These are phyloP conservation scores for Eucalyptus marginata DNA, from an alignment of 345 rosid species.

Conservation along the genomic window DNA sequence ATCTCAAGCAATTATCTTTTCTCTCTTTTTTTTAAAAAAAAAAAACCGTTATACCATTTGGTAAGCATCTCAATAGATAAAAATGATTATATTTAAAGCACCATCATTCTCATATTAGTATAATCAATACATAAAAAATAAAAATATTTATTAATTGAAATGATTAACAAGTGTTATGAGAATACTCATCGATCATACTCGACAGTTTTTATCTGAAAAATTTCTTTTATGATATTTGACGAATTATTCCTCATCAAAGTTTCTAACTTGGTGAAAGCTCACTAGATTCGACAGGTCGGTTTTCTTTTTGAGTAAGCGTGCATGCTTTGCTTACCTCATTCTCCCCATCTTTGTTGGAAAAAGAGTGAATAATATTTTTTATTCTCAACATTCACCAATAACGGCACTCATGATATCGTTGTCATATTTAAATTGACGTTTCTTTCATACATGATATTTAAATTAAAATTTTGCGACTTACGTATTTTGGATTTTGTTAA, in stretches of 20 bases:
- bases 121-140: background rate
- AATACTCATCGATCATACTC: background rate
- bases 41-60: background rate
- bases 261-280: background rate
- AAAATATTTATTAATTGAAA: background rate
- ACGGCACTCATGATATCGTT: background rate
- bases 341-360: background rate
- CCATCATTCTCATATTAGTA: background rate
- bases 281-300: rapidly evolving
- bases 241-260: background rate
- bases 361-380: background rate
- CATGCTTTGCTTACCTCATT: background rate
- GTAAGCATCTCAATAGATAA: background rate
- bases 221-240: background rate
- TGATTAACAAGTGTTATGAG: background rate
- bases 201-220: background rate
- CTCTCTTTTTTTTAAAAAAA: rapidly evolving
- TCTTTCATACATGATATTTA: background rate
- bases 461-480: background rate
- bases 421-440: background rate
- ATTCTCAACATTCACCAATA: background rate
- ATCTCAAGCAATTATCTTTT: background rate
- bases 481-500: background rate
- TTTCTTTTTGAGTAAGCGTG: background rate
- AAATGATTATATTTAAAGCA: background rate